These are phyloP conservation scores for Candida smagusa DNA, from an alignment of 1,139 yeast species.

Conservation along the genomic window DNA sequence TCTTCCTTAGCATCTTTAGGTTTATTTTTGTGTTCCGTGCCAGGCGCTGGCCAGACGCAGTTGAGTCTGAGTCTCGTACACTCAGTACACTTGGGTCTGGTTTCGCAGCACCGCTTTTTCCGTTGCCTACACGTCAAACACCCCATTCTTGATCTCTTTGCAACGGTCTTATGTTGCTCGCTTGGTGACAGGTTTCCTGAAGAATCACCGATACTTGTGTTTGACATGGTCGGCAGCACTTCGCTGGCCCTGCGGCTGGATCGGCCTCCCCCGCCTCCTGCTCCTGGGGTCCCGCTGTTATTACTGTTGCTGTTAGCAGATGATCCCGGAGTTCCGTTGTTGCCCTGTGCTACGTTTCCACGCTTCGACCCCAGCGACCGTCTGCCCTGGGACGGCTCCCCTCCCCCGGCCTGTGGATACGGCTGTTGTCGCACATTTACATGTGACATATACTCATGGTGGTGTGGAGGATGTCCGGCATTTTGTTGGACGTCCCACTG, in stretches of 20 bases:
- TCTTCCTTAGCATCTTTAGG: conserved; percentile 47
- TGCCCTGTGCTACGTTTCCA: not conserved
- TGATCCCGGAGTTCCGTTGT: not conserved
- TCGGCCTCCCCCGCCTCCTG: conserved; percentile 3
- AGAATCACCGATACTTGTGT: not conserved
- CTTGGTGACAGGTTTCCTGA: conserved; percentile 2
- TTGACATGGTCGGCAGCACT: conserved; percentile 6
- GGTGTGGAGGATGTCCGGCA: conserved; percentile 1
- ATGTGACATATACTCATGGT: conserved; percentile 1
- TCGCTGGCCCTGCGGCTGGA: conserved; percentile 6
- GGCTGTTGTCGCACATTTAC: conserved; percentile 7
- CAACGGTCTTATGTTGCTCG: conserved; percentile 13
- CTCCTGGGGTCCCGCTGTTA: not conserved
- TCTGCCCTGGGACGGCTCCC: conserved; percentile 4
- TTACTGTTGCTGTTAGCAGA: not conserved
- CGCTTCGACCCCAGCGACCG: conserved; percentile 2
- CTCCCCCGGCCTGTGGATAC: conserved; percentile 4
- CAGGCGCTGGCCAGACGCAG: conserved; percentile 52
- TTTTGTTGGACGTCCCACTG: conserved; percentile 7
- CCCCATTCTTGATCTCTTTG: conserved; percentile 44
- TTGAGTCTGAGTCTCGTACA: conserved; percentile 39
- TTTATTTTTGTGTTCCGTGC: conserved; percentile 47
- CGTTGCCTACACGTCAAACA: conserved; percentile 46
- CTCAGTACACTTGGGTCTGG: conserved; percentile 41
- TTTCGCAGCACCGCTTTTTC: conserved; percentile 45